Evolutionary conservation across 768 basidiomycete species (phyloP), one percentile per base, ranked within the genome.

Genomic region (Rhizopogon salebrosus): DNA sequence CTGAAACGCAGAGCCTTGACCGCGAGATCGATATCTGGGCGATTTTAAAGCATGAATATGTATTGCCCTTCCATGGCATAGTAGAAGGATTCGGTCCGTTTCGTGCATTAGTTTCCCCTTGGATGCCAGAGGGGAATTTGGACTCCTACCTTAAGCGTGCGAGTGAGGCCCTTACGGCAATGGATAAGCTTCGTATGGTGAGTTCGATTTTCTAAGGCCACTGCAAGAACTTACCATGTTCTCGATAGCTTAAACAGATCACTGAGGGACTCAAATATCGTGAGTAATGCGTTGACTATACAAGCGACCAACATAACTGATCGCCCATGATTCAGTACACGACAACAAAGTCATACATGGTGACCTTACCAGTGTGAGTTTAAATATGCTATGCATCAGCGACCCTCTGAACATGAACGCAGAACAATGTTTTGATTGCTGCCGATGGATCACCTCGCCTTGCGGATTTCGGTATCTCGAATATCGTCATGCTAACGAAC

Each of bases 381-480:
- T 4, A 49, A 11, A n/a, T 14, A 40, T 23, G 3, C 7, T 2
- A 3, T 39, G 6, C 36, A 42, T 10, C 14, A 10, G 9, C 6
- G 6, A 24, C 18, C 2, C 11, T 37, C 42, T 23, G 11, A 23
- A 18, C 23, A 10, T 42, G 7, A 24, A 38, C n/a, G 20, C n/a
- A 56, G 55, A 49, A 35, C 20, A 56, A 54, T 45, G 31, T 56
- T 27, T 29, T 56, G 18, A 48, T 56, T 39, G 29, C 48, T 23
- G 23, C 10, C 35, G 36, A 56, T 2, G 55, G 52, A 18, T 34
- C 48, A n/a, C 45, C 45, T 20, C 41, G 43, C 6, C 51, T 56
- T 20, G 38, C 71, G 51, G 77, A 77, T 52, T 77, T 77, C 51
- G 77, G 76, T 2, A 59, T 77, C 6, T 76, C 74, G 14, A 72